Evolutionary conservation across 208 protist genomes (phyloP), one percentile per base, ranked within the genome.

Genomic region (Acanthamoeba culbertsoni): DNA sequence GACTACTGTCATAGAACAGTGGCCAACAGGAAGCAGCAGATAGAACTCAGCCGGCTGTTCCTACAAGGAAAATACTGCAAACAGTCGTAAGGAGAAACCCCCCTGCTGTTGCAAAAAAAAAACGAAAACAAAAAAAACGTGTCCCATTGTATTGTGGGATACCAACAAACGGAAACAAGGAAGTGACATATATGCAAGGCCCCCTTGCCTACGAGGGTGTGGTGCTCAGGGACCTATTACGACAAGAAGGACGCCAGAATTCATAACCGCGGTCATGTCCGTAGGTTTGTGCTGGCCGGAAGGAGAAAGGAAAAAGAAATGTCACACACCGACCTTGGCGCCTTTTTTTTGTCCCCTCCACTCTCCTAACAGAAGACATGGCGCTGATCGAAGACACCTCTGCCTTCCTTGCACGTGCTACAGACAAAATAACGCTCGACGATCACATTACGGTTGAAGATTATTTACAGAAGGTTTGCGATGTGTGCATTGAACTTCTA

Each of bases 51-150:
- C 40, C 57, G 94, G 63, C 62, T 71, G 45, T 95, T 93, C 71
- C 93, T 95, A n/a, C 94, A 95, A 73, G 93, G 91, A 20, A 95
- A 93, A 45, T 95, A 94, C 51, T 77, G 93, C 35, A 95, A 93
- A 23, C 65, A 62, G 12, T 86, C n/a, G n/a, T n/a, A n/a, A n/a
- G n/a, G n/a, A 94, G 45, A 4, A 23, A 59, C 16, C 51, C 51
- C n/a, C n/a, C n/a, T 48, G 45, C 48, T 65, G 48, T 55, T 8
- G 48, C 48, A 18, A 18, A 18, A 55, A 55, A 8, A 55, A 55
- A 55, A 55, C n/a, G n/a, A n/a, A n/a, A n/a, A n/a, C n/a, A n/a
- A n/a, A n/a, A n/a, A n/a, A n/a, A n/a, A n/a, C n/a, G n/a, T n/a
- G n/a, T n/a, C n/a, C n/a, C n/a, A n/a, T n/a, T n/a, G n/a, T n/a